Evolutionary conservation across 306 rosid genomes (phyloP).

Genomic region (Cicer bijugum): DNA sequence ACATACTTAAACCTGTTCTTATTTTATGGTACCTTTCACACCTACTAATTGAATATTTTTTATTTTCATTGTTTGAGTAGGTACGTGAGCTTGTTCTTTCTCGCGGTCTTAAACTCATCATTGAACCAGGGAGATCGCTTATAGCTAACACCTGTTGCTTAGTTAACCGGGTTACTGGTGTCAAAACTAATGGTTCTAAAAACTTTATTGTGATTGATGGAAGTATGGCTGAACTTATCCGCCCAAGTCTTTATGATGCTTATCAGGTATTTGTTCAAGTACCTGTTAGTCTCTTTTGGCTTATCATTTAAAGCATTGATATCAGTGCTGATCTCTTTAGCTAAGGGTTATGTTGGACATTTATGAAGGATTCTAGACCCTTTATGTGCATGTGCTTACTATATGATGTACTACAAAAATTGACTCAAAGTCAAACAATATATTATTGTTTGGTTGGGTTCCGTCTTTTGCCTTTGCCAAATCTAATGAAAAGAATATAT

Average conservation of each 20-base stretch:
- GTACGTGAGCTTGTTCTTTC: constrained; percentile 84
- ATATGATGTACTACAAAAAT: constrained; percentile 4
- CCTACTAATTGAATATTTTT: constrained; percentile 15
- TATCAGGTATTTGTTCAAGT: constrained; percentile 70
- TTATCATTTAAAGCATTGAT: not conserved
- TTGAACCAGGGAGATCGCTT: constrained; percentile 97
- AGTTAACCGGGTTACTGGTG: constrained; percentile 92
- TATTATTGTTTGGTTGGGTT: constrained; percentile 1
- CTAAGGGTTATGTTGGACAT: not conserved
- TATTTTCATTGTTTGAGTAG: constrained; percentile 47
- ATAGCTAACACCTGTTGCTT: constrained; percentile 92
- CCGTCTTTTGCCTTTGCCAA: not conserved
- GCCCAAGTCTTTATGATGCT: constrained; percentile 95
- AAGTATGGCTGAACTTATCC: constrained; percentile 98
- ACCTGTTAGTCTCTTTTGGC: not conserved
- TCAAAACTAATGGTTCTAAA: constrained; percentile 94
- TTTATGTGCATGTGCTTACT: constrained; percentile 12
- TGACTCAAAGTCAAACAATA: not conserved
- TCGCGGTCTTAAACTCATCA: constrained; percentile 82
- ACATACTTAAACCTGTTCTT: not conserved
- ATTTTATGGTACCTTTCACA: constrained; percentile 1
- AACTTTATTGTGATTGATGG: constrained; percentile 92
- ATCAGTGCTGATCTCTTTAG: constrained; percentile 6
- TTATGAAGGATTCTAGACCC: constrained; percentile 25
- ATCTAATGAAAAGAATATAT: not conserved